Evolutionary conservation across 805 yeast genomes (phyloP).

Genomic region (Hanseniaspora thailandica): DNA sequence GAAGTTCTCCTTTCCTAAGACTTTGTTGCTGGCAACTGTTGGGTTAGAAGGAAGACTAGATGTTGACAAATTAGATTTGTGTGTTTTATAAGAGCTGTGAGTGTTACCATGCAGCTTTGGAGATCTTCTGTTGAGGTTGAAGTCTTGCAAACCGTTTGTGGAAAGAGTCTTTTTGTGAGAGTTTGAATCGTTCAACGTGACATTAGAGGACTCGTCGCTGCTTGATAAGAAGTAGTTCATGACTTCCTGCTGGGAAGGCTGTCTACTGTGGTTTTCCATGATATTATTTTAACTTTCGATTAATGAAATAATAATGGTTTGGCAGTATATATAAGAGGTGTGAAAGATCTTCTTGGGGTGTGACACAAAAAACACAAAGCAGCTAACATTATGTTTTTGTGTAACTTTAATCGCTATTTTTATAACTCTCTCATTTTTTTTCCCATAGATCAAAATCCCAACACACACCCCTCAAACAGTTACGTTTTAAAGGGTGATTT

Average conservation of each 20-base stretch:
- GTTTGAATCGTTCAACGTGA: neutral
- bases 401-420: no score
- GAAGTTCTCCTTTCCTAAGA: conserved; percentile 24
- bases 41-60: neutral
- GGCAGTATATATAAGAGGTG: no score
- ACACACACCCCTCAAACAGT: no score
- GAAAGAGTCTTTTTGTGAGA: neutral
- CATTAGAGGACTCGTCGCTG: neutral
- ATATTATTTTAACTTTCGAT: neutral
- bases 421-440: no score
- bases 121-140: neutral
- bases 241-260: conserved; percentile 3
- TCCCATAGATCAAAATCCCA: no score
- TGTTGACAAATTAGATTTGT: neutral
- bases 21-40: neutral
- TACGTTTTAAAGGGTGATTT: no score
- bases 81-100: neutral
- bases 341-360: no score
- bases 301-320: no score
- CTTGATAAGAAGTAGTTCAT: conserved; percentile 9
- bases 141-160: neutral
- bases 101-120: no score
- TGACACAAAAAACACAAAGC: no score
- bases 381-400: no score
- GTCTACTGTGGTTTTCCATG: neutral